A percentile compares a stretch with the other conserved stretches of the same genome.
These are phyloP conservation scores for Nelumbo lutea DNA, from an alignment of 164 flowering plant genomes.

Conservation along the genomic window DNA sequence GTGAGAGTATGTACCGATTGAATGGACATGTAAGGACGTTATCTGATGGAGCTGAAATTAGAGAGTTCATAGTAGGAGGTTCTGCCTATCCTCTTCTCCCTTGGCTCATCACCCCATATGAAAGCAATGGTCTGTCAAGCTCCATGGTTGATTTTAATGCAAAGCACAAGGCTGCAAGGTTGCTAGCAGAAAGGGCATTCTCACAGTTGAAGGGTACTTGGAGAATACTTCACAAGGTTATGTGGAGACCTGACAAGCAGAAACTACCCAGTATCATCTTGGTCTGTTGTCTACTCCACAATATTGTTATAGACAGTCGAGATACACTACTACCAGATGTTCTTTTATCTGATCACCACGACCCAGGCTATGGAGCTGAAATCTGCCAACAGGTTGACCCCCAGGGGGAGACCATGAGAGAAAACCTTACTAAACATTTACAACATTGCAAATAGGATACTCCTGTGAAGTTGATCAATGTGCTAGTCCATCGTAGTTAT, in stretches of 20 bases:
- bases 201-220: slow-evolving; percentile 77
- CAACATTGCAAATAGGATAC: background rate
- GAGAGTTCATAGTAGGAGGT: slow-evolving; percentile 79
- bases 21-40: slow-evolving; percentile 36
- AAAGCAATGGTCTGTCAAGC: slow-evolving; percentile 22
- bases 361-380: slow-evolving; percentile 55
- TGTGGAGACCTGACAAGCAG: slow-evolving; percentile 96
- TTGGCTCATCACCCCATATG: slow-evolving; percentile 82
- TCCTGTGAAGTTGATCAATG: background rate
- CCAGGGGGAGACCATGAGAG: slow-evolving; percentile 40
- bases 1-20: slow-evolving; percentile 54
- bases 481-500: background rate
- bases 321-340: slow-evolving; percentile 54
- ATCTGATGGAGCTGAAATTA: slow-evolving; percentile 38
- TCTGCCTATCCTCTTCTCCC: slow-evolving; percentile 71
- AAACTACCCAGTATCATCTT: slow-evolving; percentile 85
- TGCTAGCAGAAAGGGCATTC: slow-evolving; percentile 60
- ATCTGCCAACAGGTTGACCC: slow-evolving; percentile 50
- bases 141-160: slow-evolving; percentile 38
- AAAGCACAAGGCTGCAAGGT: slow-evolving; percentile 46
- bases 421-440: slow-evolving; percentile 37
- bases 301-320: slow-evolving; percentile 69
- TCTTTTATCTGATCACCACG: slow-evolving; percentile 67
- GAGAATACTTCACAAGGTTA: slow-evolving; percentile 90
- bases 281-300: slow-evolving; percentile 91